Evolutionary conservation across 768 basidiomycete species (phyloP), one percentile per base, ranked within the genome.

Genomic region (Calocybe cyanea): DNA sequence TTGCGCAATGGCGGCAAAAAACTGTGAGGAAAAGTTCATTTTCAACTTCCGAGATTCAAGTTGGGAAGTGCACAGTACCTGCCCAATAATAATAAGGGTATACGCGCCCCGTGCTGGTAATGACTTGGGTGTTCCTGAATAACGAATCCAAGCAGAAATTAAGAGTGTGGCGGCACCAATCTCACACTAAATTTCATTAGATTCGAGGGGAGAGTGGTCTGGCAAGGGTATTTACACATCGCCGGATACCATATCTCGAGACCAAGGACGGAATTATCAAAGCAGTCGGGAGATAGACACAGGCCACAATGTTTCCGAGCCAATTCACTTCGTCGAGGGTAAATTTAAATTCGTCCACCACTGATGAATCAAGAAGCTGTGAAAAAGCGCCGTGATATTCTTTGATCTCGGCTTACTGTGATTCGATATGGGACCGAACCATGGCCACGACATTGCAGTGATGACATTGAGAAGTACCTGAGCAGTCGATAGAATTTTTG

Each of bases 351-450:
- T 86, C 80, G 2, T 56, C 53, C 9, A 77, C 74, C 54, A 76
- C 86, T 89, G 51, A 24, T n/a, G n/a, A n/a, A n/a, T 34, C n/a
- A 50, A 38, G 34, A 34, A 19, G 14, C 24, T 18, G 10, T 38
- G 21, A 32, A 32, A 19, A 48, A 9, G 20, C 10, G 31, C 18
- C 8, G 10, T 9, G 23, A 40, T 23, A 10, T 14, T 6, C 10
- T 33, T 28, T 24, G 10, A 35, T 5, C 23, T 30, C 18, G 23
- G 50, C 71, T 34, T 38, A 89, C 88, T 70, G 54, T 81, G 61
- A 33, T 80, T 81, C 0, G 89, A 70, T 43, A 93, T 91, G 2
- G 90, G 86, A 3, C 89, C 88, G 56, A 92, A 92, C 88, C 88
- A 92, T 3, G 85, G 75, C 77, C 80, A 81, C 6, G 75, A 65